phyloP scores from a whole-genome alignment of 2,329 filamentous ascomycete species.

The Gliomastix tumulicola region DNA sequence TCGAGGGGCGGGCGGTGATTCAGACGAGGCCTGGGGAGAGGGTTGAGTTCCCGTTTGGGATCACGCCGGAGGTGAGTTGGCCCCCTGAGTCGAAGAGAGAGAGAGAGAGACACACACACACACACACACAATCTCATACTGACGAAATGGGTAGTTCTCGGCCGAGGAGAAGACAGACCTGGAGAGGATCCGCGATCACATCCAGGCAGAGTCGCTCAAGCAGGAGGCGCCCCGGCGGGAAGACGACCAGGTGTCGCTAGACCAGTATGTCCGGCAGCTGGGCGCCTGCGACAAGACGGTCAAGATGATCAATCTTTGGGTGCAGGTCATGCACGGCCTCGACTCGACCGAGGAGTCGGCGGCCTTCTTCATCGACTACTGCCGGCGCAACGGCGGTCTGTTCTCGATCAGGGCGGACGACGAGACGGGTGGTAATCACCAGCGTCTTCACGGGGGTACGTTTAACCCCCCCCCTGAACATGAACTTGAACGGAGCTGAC shows the following conservation, averaged over 20 bases:
- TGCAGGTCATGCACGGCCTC: conserved; percentile 25
- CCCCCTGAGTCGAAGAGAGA: too few relatives aligned
- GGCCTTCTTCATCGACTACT: conserved; percentile 29
- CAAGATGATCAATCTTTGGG: conserved; percentile 27
- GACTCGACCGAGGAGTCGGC: conserved; percentile 26
- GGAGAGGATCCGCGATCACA: conserved; percentile 23
- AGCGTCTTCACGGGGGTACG: conserved; percentile 17
- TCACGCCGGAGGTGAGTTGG: conserved; percentile 17
- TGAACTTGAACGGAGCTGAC: too few relatives aligned
- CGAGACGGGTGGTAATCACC: conserved; percentile 23
- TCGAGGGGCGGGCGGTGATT: conserved; percentile 19
- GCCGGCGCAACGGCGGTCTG: conserved; percentile 22
- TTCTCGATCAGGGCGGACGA: conserved; percentile 25
- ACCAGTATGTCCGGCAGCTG: conserved; percentile 23
- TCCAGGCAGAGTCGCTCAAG: conserved; percentile 21
- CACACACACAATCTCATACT: too few relatives aligned
- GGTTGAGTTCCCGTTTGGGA: conserved; percentile 21
- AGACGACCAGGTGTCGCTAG: conserved; percentile 22
- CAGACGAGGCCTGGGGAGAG: conserved; percentile 12
- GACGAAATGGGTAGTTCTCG: conserved; percentile 16
- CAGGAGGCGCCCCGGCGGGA: conserved; percentile 9
- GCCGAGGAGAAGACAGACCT: conserved; percentile 22
- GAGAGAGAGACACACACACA: too few relatives aligned
- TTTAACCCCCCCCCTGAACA: background rate
- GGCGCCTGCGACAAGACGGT: conserved; percentile 19